Base-by-base conservation (phyloP, 768 basidiomycete genomes). In the Lactifluus hygrophoroides region DNA sequence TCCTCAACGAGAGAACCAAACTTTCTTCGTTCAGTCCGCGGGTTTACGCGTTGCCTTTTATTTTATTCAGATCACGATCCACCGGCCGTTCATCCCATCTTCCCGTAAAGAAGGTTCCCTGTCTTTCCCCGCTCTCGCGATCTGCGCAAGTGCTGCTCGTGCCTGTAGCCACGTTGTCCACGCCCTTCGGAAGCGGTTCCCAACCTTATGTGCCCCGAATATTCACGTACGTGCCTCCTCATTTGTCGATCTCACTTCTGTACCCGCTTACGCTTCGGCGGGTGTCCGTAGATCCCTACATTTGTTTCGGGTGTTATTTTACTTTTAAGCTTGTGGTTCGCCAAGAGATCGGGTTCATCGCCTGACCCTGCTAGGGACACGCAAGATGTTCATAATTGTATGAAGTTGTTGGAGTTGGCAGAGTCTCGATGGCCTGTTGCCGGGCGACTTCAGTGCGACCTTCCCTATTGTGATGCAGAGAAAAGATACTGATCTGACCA, bases 301-400 rank as follows among this genome's bases (percentile, higher is more conserved):
- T 80, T 81, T 65, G 75, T 75, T 6, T 72, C 80, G 2, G 77
- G 75, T 5, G 75, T 83, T 38, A 74, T 84, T 23, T 70, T 84
- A 5, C 69, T 85, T 40, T 69, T 84, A 35, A 79, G 80, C 38
- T 74, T 84, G 14, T 84, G 77, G 83, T 79, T 73, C 48, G 77
- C 73, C 49, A 78, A 74, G 62, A 73, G 72, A 51, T 71, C 71
- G 28, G 75, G 81, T 7, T 59, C 74, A 17, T 65, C 66, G 5
- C 68, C 66, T 8, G 79, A 82, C 57, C 65, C 76, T 0, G 65
- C 67, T 9, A 71, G 73, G 51, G 79, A 82, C 48, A 74, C 81
- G 68, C 68, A 70, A 19, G 81, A 84, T 60, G 76, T 84, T 21
- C 70, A 76, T 54, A 75, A 75, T 54, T 82, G 80, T 62, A 73